phyloP scores from a whole-genome alignment of 768 basidiomycete genomes.

The Hydnum rufescens region DNA sequence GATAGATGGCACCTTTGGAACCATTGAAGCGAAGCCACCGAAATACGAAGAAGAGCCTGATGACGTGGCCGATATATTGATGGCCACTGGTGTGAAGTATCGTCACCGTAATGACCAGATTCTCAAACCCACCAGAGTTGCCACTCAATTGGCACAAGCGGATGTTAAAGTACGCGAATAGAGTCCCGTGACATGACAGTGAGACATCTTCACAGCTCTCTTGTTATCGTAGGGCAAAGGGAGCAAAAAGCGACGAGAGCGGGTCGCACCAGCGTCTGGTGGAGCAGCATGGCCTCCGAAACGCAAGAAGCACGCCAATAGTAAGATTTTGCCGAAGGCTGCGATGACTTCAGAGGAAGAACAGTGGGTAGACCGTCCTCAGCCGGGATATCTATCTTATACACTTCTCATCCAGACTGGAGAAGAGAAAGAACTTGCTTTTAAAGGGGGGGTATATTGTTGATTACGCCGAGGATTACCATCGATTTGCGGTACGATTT shows the following conservation, averaged over 20 bases:
- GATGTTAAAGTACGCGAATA: background rate
- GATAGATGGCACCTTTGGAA: background rate
- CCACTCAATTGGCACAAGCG: background rate
- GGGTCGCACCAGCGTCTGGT: background rate
- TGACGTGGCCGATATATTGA: background rate
- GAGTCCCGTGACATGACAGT: background rate
- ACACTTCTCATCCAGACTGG: background rate
- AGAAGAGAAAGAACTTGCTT: background rate
- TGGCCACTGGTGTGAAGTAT: background rate
- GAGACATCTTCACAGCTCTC: background rate
- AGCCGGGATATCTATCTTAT: background rate
- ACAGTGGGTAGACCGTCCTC: background rate
- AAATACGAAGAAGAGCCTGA: background rate
- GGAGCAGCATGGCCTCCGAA: background rate
- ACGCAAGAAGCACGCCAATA: background rate
- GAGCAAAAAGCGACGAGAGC: background rate
- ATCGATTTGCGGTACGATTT: background rate
- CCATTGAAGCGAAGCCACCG: background rate
- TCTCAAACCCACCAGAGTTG: background rate
- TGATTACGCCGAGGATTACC: background rate
- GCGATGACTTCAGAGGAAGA: background rate
- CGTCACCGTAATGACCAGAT: background rate
- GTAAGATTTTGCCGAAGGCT: background rate
- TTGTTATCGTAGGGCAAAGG: background rate
- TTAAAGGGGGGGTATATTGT: background rate